phyloP scores from a whole-genome alignment of 2,329 filamentous ascomycete species.

The Xylaria polymorpha region DNA sequence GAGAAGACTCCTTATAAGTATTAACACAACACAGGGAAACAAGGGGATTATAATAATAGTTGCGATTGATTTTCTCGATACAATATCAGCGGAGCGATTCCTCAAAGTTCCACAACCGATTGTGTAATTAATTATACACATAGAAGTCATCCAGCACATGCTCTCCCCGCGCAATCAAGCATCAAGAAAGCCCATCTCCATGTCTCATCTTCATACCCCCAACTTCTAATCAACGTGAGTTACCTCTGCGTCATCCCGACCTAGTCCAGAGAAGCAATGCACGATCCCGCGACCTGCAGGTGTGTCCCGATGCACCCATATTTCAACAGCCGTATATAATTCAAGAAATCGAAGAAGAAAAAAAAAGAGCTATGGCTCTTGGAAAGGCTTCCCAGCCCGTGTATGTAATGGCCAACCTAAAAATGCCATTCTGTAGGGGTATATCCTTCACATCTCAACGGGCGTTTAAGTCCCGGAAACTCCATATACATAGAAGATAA shows the following conservation, averaged over 20 bases:
- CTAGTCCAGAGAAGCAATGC: neutral
- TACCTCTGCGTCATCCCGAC: neutral
- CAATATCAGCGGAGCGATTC: slow-evolving; percentile 23
- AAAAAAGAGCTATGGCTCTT: neutral
- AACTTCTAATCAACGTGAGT: neutral
- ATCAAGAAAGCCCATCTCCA: slow-evolving; percentile 13
- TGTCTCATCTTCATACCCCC: slow-evolving; percentile 2
- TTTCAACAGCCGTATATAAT: slow-evolving; percentile 21
- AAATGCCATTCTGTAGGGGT: slow-evolving; percentile 44
- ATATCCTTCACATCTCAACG: slow-evolving; percentile 46
- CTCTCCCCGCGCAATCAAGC: neutral
- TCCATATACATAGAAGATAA: slow-evolving; percentile 37
- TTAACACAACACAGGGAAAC: neutral
- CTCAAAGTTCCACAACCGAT: slow-evolving; percentile 13
- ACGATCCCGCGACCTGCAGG: neutral
- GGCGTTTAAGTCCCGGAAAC: slow-evolving; percentile 43
- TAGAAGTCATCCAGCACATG: neutral
- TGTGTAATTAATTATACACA: slow-evolving; percentile 15
- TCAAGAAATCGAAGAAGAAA: slow-evolving; percentile 14
- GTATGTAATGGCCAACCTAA: slow-evolving; percentile 19
- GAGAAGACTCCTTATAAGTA: neutral
- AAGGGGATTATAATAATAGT: neutral
- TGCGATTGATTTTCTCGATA: slow-evolving; percentile 7
- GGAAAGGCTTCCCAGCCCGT: slow-evolving; percentile 19
- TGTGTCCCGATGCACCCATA: neutral